These are phyloP conservation scores for Cryomyces antarcticus DNA, from an alignment of 495 filamentous ascomycete species.

Conservation along the genomic window DNA sequence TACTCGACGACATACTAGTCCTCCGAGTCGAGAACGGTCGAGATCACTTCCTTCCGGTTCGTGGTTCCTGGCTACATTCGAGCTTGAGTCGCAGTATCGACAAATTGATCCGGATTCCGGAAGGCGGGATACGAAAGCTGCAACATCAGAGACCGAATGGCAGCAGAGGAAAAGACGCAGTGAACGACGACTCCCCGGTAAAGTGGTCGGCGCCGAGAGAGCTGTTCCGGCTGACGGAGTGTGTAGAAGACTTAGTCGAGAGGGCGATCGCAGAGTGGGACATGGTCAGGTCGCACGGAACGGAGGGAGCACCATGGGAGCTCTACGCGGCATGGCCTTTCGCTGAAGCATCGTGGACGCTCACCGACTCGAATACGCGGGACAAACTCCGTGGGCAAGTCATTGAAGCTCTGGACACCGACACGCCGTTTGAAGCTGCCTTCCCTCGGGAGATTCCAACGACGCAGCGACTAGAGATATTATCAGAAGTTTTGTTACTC, in stretches of 20 bases:
- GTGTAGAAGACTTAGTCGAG: conserved; percentile 53
- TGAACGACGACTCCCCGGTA: conserved; percentile 12
- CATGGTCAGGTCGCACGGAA: conserved; percentile 40
- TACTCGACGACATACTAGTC: conserved; percentile 71
- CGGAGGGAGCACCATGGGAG: conserved; percentile 31
- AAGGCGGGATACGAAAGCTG: conserved; percentile 44
- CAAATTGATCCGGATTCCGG: conserved; percentile 66
- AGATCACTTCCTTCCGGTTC: conserved; percentile 78
- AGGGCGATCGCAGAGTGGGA: conserved; percentile 62
- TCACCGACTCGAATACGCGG: conserved; percentile 12
- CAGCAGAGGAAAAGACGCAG: conserved; percentile 11
- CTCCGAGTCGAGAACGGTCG: conserved; percentile 69
- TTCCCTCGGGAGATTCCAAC: conserved; percentile 38
- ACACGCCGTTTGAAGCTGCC: conserved; percentile 30
- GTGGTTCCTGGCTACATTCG: conserved; percentile 57
- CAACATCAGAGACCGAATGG: conserved; percentile 25
- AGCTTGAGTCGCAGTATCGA: conserved; percentile 68
- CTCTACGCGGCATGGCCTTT: conserved; percentile 64
- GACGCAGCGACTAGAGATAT: conserved; percentile 45
- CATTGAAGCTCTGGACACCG: conserved; percentile 51
- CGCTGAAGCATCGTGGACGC: conserved; percentile 29
- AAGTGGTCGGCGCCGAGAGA: conserved; percentile 60
- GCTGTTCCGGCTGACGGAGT: conserved; percentile 71
- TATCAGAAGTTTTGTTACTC: conserved; percentile 42
- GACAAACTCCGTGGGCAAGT: conserved; percentile 13